Conservation (phyloP, 106 monocot genomes). For the Dioscorea dumetorum region DNA sequence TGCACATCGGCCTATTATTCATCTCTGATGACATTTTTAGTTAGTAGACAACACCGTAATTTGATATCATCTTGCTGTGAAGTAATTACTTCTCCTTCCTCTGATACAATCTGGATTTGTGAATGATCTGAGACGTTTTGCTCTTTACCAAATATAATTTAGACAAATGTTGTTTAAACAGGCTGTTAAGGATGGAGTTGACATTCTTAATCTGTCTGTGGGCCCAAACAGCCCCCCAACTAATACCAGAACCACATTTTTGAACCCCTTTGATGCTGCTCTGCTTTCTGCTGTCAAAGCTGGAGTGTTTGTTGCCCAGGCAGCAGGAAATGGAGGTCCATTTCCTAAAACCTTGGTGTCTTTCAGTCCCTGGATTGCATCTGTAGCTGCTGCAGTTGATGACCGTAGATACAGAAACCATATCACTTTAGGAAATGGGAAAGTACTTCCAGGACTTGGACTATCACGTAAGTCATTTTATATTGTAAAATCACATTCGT, state of each 20-base stretch:
- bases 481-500: too few relatives aligned
- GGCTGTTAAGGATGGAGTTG: slow-evolving; percentile 98
- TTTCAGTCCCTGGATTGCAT: slow-evolving; percentile 94
- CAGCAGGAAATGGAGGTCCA: slow-evolving; percentile 96
- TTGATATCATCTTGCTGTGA: too few relatives aligned
- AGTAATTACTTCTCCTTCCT: too few relatives aligned
- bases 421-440: slow-evolving; percentile 75
- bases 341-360: slow-evolving; percentile 93
- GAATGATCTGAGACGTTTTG: too few relatives aligned
- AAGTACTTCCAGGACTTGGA: slow-evolving; percentile 67
- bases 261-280: slow-evolving; percentile 93
- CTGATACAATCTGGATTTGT: too few relatives aligned
- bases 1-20: too few relatives aligned
- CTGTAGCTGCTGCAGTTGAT: slow-evolving; percentile 99
- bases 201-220: slow-evolving; percentile 93
- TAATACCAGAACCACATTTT: slow-evolving; percentile 77
- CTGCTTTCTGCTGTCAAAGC: slow-evolving; percentile 98
- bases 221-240: slow-evolving; percentile 95
- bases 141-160: too few relatives aligned
- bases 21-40: too few relatives aligned
- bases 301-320: slow-evolving; percentile 97
- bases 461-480: slow-evolving; percentile 67
- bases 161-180: slow-evolving; percentile 29
- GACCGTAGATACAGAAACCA: slow-evolving; percentile 96
- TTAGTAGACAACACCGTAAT: too few relatives aligned